phyloP scores from a whole-genome alignment of 2,329 filamentous ascomycete species.

The Elsinoe perseae region DNA sequence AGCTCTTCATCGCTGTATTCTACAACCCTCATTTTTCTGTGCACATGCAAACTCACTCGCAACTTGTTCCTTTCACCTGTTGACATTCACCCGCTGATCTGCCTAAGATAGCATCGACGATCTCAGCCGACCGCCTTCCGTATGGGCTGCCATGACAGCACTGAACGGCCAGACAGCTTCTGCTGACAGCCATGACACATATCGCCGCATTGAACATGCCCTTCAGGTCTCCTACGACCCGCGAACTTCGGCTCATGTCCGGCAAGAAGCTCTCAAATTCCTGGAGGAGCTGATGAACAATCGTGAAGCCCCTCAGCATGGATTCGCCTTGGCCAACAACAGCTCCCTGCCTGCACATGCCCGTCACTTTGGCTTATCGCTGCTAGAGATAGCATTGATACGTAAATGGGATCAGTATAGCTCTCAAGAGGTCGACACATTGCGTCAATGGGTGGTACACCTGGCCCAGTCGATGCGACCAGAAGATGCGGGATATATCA shows the following conservation, averaged over 20 bases:
- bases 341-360: conserved; percentile 68
- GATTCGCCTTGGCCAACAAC: conserved; percentile 73
- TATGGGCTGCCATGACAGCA: conserved; percentile 10
- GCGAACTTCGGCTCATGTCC: conserved; percentile 69
- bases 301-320: conserved; percentile 72
- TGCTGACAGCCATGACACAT: conserved; percentile 24
- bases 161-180: neutral
- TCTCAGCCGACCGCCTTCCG: neutral
- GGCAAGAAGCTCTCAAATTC: conserved; percentile 74
- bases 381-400: conserved; percentile 82
- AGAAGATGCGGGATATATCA: conserved; percentile 70
- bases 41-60: too few species aligned
- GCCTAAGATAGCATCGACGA: neutral
- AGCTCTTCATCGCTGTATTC: too few species aligned
- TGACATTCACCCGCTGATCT: too few species aligned
- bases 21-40: too few species aligned
- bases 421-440: conserved; percentile 55
- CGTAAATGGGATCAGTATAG: conserved; percentile 74
- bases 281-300: conserved; percentile 79
- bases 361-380: conserved; percentile 85
- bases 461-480: conserved; percentile 64
- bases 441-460: conserved; percentile 70
- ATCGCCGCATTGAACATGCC: conserved; percentile 70
- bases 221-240: conserved; percentile 82
- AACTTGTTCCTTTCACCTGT: too few species aligned